phyloP scores from a whole-genome alignment of 208 protist genomes.

The Crithidia mellificae region DNA sequence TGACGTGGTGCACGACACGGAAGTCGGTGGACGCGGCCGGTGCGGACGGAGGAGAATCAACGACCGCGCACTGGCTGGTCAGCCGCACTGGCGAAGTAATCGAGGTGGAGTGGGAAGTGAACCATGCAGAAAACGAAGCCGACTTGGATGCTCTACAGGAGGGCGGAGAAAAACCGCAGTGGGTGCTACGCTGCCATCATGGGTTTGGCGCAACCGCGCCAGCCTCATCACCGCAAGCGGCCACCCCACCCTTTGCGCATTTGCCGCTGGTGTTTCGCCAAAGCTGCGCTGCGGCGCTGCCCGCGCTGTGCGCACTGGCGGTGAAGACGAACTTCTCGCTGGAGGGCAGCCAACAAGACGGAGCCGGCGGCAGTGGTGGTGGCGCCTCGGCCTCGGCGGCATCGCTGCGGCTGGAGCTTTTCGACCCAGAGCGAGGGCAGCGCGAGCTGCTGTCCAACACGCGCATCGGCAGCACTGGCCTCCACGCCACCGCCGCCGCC shows the following conservation, averaged over 20 bases:
- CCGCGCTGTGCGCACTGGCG: conserved; percentile 21
- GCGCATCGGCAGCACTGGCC: neutral
- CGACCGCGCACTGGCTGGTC: conserved; percentile 5
- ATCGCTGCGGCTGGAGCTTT: conserved; percentile 9
- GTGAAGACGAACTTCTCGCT: conserved; percentile 13
- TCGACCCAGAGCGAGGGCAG: conserved; percentile 13
- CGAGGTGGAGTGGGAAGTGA: conserved; percentile 8
- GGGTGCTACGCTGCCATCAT: conserved; percentile 5
- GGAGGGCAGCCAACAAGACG: neutral
- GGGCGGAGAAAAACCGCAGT: neutral
- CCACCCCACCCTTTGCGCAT: conserved; percentile 3
- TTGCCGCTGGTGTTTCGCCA: conserved; percentile 46
- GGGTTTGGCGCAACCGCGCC: neutral
- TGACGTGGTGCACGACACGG: conserved; percentile 5
- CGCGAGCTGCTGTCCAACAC: neutral
- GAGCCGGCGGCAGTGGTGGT: neutral
- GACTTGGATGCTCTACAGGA: no score
- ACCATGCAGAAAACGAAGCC: no score
- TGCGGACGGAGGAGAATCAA: no score
- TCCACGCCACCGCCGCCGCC: no score
- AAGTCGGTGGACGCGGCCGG: neutral
- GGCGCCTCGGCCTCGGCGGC: neutral
- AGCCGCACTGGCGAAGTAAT: conserved; percentile 5
- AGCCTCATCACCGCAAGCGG: neutral
- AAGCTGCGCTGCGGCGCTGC: conserved; percentile 21